A percentile compares a stretch with the other conserved stretches of the same genome.
These are phyloP conservation scores for Zymoseptoria crescenta DNA, from an alignment of 2,329 filamentous ascomycete species.

Conservation along the genomic window DNA sequence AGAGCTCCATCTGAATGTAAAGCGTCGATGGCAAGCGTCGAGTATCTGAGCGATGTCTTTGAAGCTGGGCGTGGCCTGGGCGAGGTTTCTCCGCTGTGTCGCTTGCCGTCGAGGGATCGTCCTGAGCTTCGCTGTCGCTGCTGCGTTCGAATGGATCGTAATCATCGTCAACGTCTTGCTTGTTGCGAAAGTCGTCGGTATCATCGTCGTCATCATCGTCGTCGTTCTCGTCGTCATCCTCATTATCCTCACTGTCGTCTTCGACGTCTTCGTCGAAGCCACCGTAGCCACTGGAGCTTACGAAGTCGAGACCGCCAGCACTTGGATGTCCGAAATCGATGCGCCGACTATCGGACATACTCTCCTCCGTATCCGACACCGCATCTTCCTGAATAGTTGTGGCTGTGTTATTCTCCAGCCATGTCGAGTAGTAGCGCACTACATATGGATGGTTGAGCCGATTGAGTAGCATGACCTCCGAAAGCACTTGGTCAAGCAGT, in stretches of 20 bases:
- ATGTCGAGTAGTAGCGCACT: constrained; percentile 90
- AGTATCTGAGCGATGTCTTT: constrained; percentile 41
- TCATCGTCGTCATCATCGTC: constrained; percentile 37
- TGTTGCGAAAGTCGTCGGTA: constrained; percentile 34
- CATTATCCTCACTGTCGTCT: constrained; percentile 35
- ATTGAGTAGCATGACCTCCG: constrained; percentile 83
- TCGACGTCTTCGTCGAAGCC: constrained; percentile 70
- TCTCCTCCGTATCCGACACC: constrained; percentile 21
- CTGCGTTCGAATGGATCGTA: constrained; percentile 21
- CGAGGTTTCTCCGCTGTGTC: neutral
- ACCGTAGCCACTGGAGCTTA: constrained; percentile 74
- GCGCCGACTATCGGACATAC: constrained; percentile 45
- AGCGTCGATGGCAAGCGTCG: constrained; percentile 60
- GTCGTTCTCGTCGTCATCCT: constrained; percentile 44
- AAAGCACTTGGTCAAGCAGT: constrained; percentile 72
- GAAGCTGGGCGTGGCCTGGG: constrained; percentile 19
- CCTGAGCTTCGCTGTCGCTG: constrained; percentile 30
- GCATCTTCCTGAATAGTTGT: constrained; percentile 17
- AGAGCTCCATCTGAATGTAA: constrained; percentile 99
- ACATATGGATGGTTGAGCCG: constrained; percentile 81
- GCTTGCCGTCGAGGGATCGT: constrained; percentile 23
- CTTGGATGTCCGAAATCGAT: constrained; percentile 56
- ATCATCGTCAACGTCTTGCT: constrained; percentile 6
- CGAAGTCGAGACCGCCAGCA: constrained; percentile 81
- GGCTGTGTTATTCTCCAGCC: constrained; percentile 65